Conservation (phyloP, 148 eudicot genomes). For the Salicornia ramosissima region DNA sequence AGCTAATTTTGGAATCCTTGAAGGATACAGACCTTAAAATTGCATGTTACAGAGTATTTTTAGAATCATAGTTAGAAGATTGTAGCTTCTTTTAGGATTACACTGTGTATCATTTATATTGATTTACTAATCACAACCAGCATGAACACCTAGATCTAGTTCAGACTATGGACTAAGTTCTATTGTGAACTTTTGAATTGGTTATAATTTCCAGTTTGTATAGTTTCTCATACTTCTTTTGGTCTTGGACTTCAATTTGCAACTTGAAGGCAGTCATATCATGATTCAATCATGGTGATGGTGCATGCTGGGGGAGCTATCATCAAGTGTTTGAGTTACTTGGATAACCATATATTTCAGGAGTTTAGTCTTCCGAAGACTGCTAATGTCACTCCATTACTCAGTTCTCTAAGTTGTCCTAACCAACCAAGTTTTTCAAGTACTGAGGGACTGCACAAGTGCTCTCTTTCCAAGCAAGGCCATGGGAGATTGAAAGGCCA, state of each 20-base stretch:
- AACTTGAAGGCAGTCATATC: conserved; percentile 29
- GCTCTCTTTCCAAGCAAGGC: conserved; percentile 38
- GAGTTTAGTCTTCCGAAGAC: conserved; percentile 37
- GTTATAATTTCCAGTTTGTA: background rate
- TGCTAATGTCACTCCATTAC: conserved; percentile 28
- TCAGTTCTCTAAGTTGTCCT: conserved; percentile 24
- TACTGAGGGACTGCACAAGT: conserved; percentile 34
- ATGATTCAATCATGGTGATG: conserved; percentile 67
- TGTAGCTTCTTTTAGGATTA: background rate
- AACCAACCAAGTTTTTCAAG: conserved; percentile 28
- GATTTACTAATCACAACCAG: no score
- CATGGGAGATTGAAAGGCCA: conserved; percentile 34
- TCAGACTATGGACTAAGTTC: background rate
- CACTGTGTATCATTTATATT: background rate
- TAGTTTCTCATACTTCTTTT: background rate
- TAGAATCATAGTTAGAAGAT: background rate
- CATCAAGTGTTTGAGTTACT: conserved; percentile 32
- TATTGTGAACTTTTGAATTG: background rate
- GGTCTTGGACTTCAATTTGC: conserved; percentile 14
- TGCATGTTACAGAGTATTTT: background rate
- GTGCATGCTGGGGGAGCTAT: conserved; percentile 38
- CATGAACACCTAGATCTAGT: background rate
- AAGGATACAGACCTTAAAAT: background rate
- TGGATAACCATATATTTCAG: conserved; percentile 30
- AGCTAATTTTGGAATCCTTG: background rate